Percentiles rank a stretch among this genome's conserved stretches.
Evolutionary conservation across 345 rosid genomes (phyloP).

Genomic region (Heritiera fomes): DNA sequence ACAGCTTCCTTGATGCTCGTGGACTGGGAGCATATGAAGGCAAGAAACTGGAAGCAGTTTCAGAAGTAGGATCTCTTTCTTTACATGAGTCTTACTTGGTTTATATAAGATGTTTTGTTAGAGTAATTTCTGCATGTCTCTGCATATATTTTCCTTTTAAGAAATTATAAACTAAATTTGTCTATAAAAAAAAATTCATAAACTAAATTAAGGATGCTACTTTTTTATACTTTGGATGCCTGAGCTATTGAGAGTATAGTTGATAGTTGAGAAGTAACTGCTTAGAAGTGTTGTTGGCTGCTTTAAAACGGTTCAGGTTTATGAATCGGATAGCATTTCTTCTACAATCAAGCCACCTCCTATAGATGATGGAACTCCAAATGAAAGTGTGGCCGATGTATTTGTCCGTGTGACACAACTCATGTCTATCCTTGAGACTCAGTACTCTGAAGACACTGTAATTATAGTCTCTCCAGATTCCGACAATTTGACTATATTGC

Average conservation of each 20-base stretch:
- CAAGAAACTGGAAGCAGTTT: slow-evolving; percentile 66
- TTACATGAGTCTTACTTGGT: background rate
- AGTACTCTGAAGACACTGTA: slow-evolving; percentile 73
- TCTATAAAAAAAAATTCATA: background rate
- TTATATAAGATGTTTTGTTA: background rate
- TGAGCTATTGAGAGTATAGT: background rate
- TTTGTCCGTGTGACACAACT: slow-evolving; percentile 88
- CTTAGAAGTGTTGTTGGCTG: slow-evolving; percentile 1
- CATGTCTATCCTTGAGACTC: slow-evolving; percentile 95
- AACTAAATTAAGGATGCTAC: background rate
- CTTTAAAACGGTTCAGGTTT: slow-evolving; percentile 48
- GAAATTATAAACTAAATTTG: background rate
- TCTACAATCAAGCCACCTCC: slow-evolving; percentile 87
- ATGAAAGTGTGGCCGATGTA: slow-evolving; percentile 86
- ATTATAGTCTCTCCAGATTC: slow-evolving; percentile 87
- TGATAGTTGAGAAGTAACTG: background rate
- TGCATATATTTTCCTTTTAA: background rate
- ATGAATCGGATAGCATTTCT: slow-evolving; percentile 77
- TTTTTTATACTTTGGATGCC: background rate
- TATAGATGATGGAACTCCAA: slow-evolving; percentile 87
- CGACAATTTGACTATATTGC: slow-evolving; percentile 79
- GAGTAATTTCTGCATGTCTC: background rate
- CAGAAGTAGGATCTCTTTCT: slow-evolving; percentile 52
- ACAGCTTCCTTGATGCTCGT: slow-evolving; percentile 93
- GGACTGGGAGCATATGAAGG: slow-evolving; percentile 97